Evolutionary conservation across 176 grass and related monocot species (phyloP), one percentile per base, ranked within the genome.

Genomic region (Musa acuminata): DNA sequence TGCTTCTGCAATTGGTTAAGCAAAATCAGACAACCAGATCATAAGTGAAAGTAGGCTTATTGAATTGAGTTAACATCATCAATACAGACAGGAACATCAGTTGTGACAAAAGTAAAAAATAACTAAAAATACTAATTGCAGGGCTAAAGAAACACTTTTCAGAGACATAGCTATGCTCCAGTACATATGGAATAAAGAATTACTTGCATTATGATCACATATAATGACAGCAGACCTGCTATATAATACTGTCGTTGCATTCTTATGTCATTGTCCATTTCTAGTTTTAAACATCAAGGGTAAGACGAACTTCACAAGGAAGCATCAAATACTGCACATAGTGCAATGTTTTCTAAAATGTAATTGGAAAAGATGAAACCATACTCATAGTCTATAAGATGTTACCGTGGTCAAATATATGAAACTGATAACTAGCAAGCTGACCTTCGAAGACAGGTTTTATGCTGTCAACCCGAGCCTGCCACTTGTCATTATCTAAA

Each of bases 361-460:
- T 19, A 14, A 60, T 21, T 14, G 17, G 57, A 60, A 19, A 8
- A 60, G 57, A 60, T 60, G 57, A 60, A 60, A 17, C 10, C 65
- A 68, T 29, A 35, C 7, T 68, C 16, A 35, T 25, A 68, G 35
- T 43, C 35, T 68, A 10, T 11, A 66, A 29, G 64, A 25, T 13
- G 13, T 8, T 4, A 11, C 50, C 1, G 2, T 19, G 49, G 17
- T 24, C 50, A 52, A 81, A 2, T 9, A 76, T 49, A 19, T 26
- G 13, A 16, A 55, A 53, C 11, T 25, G 22, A 59, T 17, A 26
- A 26, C 62, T 51, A 64, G 52, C 8, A 62, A 62, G 14, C 27
- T 62, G 53, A 98, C 94, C 94, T 98, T 98, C 94, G 82, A 98
- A 98, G 66, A 91, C 29, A 80, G 94, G 84, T 52, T 87, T 93